Conservation (phyloP, 2,329 filamentous ascomycete genomes). For the Bretziella fagacearum region DNA sequence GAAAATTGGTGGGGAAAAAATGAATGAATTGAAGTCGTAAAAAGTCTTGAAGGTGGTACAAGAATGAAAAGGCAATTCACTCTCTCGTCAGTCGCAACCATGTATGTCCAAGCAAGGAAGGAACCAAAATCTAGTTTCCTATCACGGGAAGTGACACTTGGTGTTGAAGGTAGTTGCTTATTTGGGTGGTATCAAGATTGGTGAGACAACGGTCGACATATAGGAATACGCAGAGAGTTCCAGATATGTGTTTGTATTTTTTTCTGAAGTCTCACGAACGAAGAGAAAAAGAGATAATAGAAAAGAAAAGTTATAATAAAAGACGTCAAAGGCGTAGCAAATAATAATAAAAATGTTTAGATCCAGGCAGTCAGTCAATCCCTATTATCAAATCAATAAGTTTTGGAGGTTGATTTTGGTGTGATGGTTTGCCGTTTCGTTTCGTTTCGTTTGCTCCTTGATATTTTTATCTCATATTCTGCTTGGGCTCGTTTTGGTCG, state of each 20-base stretch:
- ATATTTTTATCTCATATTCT: background rate
- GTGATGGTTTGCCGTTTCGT: no score
- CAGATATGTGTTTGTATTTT: background rate
- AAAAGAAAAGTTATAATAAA: background rate
- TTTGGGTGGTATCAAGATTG: background rate
- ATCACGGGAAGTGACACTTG: no score
- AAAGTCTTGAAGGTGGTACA: background rate
- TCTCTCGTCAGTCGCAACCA: background rate
- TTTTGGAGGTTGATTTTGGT: no score
- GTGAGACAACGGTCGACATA: background rate
- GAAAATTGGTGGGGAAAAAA: background rate
- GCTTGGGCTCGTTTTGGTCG: background rate
- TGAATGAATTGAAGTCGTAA: background rate
- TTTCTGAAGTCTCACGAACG: background rate
- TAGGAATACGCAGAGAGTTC: background rate
- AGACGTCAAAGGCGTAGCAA: slow-evolving; percentile 5
- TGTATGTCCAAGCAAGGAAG: background rate
- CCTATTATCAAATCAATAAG: no score
- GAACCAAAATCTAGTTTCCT: no score
- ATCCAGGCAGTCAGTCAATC: no score
- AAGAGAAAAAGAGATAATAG: background rate
- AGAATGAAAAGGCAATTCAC: background rate
- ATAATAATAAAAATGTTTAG: background rate
- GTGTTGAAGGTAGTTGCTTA: background rate
- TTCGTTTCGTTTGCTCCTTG: slow-evolving; percentile 1